Conservation (phyloP, 1,284 basidiomycete genomes). For the Ganoderma lucidum region DNA sequence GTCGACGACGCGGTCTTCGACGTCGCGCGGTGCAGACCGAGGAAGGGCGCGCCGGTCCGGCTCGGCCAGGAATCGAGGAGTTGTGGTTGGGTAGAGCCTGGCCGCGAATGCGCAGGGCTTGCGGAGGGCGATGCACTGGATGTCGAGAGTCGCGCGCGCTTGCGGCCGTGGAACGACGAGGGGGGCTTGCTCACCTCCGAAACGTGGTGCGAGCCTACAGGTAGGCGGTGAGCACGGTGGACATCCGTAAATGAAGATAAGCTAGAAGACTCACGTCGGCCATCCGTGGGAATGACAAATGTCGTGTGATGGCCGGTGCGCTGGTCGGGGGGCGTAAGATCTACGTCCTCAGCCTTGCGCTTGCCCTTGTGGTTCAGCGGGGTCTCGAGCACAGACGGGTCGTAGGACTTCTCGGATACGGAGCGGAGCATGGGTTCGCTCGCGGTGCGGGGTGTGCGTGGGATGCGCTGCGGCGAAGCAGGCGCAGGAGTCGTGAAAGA, state of each 20-base stretch:
- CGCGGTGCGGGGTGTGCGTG: conserved; percentile 36
- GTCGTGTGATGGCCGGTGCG: conserved; percentile 42
- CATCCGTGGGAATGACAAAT: conserved; percentile 59
- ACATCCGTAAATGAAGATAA: background rate
- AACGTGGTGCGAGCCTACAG: conserved; percentile 34
- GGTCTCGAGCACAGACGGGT: conserved; percentile 31
- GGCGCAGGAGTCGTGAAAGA: conserved; percentile 22
- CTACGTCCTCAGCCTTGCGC: conserved; percentile 58
- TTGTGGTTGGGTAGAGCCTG: conserved; percentile 42
- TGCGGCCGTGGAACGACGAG: conserved; percentile 68
- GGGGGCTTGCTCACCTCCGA: conserved; percentile 56
- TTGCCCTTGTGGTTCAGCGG: conserved; percentile 50
- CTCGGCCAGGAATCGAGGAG: conserved; percentile 65
- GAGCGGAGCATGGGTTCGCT: conserved; percentile 40
- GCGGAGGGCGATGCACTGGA: conserved; percentile 44
- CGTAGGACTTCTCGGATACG: conserved; percentile 35
- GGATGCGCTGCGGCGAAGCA: conserved; percentile 27
- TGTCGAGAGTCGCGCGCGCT: conserved; percentile 67
- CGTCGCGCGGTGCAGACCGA: conserved; percentile 44
- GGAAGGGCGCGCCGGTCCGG: conserved; percentile 42
- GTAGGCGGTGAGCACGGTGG: background rate
- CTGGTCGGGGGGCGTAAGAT: conserved; percentile 56
- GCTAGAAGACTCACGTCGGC: conserved; percentile 44
- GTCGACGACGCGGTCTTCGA: conserved; percentile 45
- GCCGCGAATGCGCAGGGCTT: conserved; percentile 38